These are phyloP conservation scores for Pichia paraexigua DNA, from an alignment of 805 yeast species.

Conservation along the genomic window DNA sequence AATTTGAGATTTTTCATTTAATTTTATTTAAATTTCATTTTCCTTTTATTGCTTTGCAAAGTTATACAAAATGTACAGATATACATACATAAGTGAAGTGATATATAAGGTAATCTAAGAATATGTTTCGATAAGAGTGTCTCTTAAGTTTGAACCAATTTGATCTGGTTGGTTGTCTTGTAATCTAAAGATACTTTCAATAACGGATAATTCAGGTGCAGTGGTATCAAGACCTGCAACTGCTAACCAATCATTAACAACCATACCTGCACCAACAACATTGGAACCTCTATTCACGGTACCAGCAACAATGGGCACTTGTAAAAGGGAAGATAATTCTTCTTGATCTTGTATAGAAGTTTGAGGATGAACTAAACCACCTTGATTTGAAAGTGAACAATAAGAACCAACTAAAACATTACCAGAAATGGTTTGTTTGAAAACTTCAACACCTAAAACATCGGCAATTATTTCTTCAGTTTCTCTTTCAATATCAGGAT, in stretches of 20 bases:
- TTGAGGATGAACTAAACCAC: constrained; percentile 97
- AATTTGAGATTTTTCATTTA: not conserved
- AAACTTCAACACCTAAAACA: constrained; percentile 96
- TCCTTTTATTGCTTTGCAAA: not conserved
- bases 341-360: constrained; percentile 97
- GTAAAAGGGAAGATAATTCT: constrained; percentile 89
- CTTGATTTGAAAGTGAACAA: constrained; percentile 91
- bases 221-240: constrained; percentile 97
- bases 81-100: not conserved
- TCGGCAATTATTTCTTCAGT: constrained; percentile 98
- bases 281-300: constrained; percentile 96
- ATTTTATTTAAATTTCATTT: not conserved
- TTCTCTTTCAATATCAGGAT: constrained; percentile 98
- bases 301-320: constrained; percentile 98
- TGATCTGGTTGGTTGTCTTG: constrained; percentile 89
- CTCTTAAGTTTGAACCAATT: constrained; percentile 78
- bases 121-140: constrained; percentile 87
- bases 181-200: constrained; percentile 90
- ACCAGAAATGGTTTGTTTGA: constrained; percentile 98
- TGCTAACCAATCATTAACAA: constrained; percentile 96
- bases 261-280: constrained; percentile 98
- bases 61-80: not conserved
- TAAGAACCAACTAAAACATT: constrained; percentile 96
- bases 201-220: constrained; percentile 95
- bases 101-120: constrained; percentile 34